phyloP scores from a whole-genome alignment of 2,329 filamentous ascomycete species.

The Pezicula neosporulosa region DNA sequence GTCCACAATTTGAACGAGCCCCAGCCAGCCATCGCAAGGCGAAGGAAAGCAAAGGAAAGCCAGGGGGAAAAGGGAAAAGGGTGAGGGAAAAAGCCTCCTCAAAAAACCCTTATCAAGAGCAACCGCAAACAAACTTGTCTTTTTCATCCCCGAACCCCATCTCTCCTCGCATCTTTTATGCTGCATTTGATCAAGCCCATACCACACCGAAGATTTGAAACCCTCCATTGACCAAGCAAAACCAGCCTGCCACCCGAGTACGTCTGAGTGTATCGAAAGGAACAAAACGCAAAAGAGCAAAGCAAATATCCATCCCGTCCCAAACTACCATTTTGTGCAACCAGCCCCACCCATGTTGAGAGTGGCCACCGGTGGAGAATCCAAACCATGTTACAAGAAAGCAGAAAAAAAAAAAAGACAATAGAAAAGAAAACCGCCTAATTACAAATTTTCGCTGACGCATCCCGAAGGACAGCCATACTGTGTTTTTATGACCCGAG shows the following conservation, averaged over 20 bases:
- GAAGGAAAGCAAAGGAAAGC: too few species aligned
- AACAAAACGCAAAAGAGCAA: constrained; percentile 9
- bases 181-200: neutral
- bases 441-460: constrained; percentile 32
- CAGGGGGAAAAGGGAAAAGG: neutral
- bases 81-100: neutral
- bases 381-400: constrained; percentile 32
- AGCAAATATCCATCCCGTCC: constrained; percentile 14
- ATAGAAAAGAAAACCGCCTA: constrained; percentile 29
- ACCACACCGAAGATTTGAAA: neutral
- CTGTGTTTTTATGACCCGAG: constrained; percentile 22
- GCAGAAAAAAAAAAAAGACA: constrained; percentile 23
- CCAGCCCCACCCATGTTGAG: constrained; percentile 16
- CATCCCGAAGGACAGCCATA: constrained; percentile 21
- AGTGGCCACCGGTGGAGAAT: constrained; percentile 15
- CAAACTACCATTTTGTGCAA: constrained; percentile 26
- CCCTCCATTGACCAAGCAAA: neutral
- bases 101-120: neutral
- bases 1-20: neutral
- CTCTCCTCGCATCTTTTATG: neutral
- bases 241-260: neutral
- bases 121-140: neutral
- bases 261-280: neutral
- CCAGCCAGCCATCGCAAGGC: neutral
- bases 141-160: neutral